phyloP scores from a whole-genome alignment of 2,329 filamentous ascomycete species.

The Parascedosporium putredinis region DNA sequence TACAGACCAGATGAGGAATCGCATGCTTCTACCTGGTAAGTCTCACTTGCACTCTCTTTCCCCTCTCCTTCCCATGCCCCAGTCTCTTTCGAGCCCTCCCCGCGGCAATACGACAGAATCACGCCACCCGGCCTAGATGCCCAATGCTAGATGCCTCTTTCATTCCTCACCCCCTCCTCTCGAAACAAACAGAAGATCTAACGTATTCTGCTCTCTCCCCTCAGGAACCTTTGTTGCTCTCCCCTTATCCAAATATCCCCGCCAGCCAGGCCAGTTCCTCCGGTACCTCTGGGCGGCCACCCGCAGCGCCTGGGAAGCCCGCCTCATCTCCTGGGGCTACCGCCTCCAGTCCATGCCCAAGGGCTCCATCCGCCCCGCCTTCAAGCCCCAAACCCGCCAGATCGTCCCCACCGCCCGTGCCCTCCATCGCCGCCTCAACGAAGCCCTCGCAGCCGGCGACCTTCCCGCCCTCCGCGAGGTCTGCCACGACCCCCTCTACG shows the following conservation, averaged over 20 bases:
- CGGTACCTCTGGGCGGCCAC: constrained; percentile 23
- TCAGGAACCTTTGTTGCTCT: constrained; percentile 39
- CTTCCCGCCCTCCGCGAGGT: constrained; percentile 36
- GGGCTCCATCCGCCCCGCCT: constrained; percentile 29
- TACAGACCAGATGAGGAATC: constrained; percentile 8
- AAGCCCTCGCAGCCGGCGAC: constrained; percentile 50
- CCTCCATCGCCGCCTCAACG: constrained; percentile 51
- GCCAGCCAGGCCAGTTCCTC: constrained; percentile 18
- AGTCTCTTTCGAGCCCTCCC: no score
- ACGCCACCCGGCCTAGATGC: no score
- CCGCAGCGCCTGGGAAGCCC: constrained; percentile 23
- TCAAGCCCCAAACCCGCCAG: constrained; percentile 29
- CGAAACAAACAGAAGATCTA: background rate
- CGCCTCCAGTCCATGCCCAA: constrained; percentile 35
- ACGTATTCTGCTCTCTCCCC: background rate
- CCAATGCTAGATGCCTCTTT: background rate
- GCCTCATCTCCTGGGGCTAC: constrained; percentile 21
- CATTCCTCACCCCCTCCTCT: background rate
- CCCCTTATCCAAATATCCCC: constrained; percentile 25
- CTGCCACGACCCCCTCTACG: constrained; percentile 42
- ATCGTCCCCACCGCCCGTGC: constrained; percentile 44
- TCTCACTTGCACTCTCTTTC: background rate
- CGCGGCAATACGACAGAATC: no score
- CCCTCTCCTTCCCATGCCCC: no score
- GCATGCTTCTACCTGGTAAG: constrained; percentile 4